Conservation (phyloP, 805 yeast species). For the Teunomyces gatunensis region DNA sequence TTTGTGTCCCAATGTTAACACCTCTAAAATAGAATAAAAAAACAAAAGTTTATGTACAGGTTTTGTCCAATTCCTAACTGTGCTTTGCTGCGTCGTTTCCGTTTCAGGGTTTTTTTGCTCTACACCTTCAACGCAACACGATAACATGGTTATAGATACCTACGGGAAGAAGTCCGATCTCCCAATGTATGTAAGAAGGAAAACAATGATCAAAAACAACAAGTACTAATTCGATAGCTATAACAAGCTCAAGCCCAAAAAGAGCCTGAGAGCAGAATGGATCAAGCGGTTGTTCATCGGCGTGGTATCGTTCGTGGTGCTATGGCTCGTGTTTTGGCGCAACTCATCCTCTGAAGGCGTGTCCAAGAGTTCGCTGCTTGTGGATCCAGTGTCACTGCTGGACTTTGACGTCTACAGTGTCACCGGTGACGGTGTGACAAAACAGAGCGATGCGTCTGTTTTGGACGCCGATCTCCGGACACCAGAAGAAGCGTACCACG, state of each 20-base stretch:
- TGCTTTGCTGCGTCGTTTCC: neutral
- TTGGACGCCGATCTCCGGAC: slow-evolving; percentile 6
- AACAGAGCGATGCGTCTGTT: slow-evolving; percentile 4
- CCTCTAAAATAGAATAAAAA: neutral
- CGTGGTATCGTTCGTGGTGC: slow-evolving; percentile 4
- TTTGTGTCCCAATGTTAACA: too few species aligned
- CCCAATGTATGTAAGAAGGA: slow-evolving; percentile 36
- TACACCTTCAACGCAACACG: slow-evolving; percentile 1
- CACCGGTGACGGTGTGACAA: slow-evolving; percentile 30
- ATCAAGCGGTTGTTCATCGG: slow-evolving; percentile 3
- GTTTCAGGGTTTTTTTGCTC: slow-evolving; percentile 1
- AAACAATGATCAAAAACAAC: neutral
- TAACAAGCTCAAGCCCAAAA: slow-evolving; percentile 14
- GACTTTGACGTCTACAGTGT: slow-evolving; percentile 25
- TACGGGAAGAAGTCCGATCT: slow-evolving; percentile 46
- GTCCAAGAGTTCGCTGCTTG: neutral
- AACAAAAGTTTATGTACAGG: too few species aligned
- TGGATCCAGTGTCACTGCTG: slow-evolving; percentile 1
- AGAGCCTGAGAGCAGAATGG: neutral
- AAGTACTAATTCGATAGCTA: slow-evolving; percentile 10
- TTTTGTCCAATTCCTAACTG: neutral
- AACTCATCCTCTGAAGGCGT: neutral
- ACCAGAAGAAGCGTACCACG: slow-evolving; percentile 37
- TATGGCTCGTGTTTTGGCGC: slow-evolving; percentile 10
- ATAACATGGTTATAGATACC: slow-evolving; percentile 23